Base-by-base conservation (phyloP, 805 yeast genomes). In the Yarrowia alimentaria region DNA sequence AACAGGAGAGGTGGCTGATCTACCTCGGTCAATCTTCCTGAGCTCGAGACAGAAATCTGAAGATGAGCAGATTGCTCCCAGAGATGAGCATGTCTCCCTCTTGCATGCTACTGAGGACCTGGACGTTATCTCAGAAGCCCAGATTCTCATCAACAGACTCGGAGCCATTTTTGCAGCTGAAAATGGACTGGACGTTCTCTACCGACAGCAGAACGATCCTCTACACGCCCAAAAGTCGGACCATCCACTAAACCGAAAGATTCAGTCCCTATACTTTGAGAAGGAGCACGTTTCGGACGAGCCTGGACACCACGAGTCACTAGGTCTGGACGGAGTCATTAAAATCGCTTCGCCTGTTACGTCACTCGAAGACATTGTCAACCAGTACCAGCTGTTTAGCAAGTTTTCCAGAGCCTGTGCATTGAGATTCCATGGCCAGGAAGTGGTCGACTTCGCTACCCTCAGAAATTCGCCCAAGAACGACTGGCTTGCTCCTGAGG, bases 161-260 rank as follows among this genome's bases (percentile, higher is more conserved):
- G 50, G 50, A 30, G 50, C 50, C 28, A 43, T 43, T 17, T 43
- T 30, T 22, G 50, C 50, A 6, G 12, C 35, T 6, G 50, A 43
- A 2, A 30, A 43, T 13, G 14, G 12, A 2, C 24, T 43, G 22
- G 21, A 16, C 3, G 50, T 43, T 18, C 14, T 43, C 17, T 43
- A 43, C 30, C 19, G 30, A 14, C 50, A 43, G 21, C 37, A 43
- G 13, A 26, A 30, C 6, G 50, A 43, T 22, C 35, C 35, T 11
- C 25, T 43, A 22, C 50, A 43, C 16, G 22, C 13, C 21, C 17
- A 31, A 5, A 43, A 18, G n/a, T 12, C 28, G 7, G 29, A 21
- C 4, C 50, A 43, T 30, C 50, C 50, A 8, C 37, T 43, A 8
- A 30, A 30, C 9, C 20, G 50, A 16, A 43, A 43, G 30, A 31